A percentile compares a stretch with the other conserved stretches of the same genome.
Evolutionary conservation across 371 early-diverging fungal genomes (phyloP).

Genomic region (Mortierella sp.): DNA sequence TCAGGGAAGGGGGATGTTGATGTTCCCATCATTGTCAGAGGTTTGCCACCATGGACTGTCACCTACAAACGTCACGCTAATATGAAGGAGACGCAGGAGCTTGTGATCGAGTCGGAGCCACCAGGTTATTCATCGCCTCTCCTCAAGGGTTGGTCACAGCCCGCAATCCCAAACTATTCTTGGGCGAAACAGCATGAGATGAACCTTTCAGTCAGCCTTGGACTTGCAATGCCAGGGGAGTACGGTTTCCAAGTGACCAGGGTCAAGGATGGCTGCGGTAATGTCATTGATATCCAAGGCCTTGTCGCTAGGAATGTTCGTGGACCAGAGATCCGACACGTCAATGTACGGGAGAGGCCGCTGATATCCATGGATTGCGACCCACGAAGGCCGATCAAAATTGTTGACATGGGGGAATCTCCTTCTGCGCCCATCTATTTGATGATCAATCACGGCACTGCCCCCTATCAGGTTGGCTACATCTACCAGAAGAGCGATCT

Average conservation of each 20-base stretch:
- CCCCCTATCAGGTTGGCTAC: constrained; percentile 37
- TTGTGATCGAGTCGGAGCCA: constrained; percentile 41
- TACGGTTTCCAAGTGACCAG: constrained; percentile 32
- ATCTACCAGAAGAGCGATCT: constrained; percentile 46
- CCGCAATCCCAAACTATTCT: constrained; percentile 27
- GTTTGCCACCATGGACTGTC: constrained; percentile 45
- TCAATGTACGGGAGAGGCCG: constrained; percentile 31
- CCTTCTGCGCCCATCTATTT: constrained; percentile 23
- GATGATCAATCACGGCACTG: constrained; percentile 21
- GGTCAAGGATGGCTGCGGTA: constrained; percentile 45
- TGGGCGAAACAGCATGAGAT: constrained; percentile 49
- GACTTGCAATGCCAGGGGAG: constrained; percentile 31
- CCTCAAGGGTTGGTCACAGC: constrained; percentile 38
- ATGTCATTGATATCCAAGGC: constrained; percentile 24
- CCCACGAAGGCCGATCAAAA: constrained; percentile 39
- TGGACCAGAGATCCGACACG: constrained; percentile 38
- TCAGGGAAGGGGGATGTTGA: constrained; percentile 45
- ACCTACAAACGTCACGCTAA: constrained; percentile 29
- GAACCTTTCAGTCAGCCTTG: constrained; percentile 38
- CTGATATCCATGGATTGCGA: constrained; percentile 35
- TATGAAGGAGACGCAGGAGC: constrained; percentile 26
- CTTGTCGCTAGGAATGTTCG: constrained; percentile 25
- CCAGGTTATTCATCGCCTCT: constrained; percentile 40
- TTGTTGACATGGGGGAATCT: constrained; percentile 25
- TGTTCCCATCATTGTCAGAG: constrained; percentile 33